Evolutionary conservation across 1,284 basidiomycete genomes (phyloP), one percentile per base, ranked within the genome.

Genomic region (Ustilago tritici): DNA sequence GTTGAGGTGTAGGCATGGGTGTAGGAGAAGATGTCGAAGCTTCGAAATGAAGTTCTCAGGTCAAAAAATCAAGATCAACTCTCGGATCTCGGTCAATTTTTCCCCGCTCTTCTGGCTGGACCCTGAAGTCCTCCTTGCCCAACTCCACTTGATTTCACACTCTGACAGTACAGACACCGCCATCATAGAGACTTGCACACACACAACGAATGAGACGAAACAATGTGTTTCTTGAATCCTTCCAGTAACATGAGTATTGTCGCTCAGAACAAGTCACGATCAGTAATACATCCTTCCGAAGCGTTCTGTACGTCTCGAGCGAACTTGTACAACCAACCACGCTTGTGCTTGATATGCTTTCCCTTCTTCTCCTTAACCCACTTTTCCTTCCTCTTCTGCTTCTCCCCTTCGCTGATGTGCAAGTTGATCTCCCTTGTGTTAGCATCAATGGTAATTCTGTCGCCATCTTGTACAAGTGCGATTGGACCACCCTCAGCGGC

Each of bases 401-500:
- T 57, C 59, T 70, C 76, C 4, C 58, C 72, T 0, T 47, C 56
- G 34, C 56, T 61, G 56, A 82, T 58, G 50, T 79, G 70, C 15
- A 82, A 50, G 32, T 70, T 80, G 61, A 82, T 82, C 55, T 78
- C 57, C n/a, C 56, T 52, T 12, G 72, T 66, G 8, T 38, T 43
- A 12, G 83, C 80, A 83, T 95, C 93, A 67, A 95, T 92, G 46
- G 91, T 90, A 81, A 95, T 93, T 63, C 90, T 88, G 86, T 97
- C 95, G 1, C 95, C 95, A 82, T 96, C 94, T 73, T 90, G 87
- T 6, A 97, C 92, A 28, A 97, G 90, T 11, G 93, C 95, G 83
- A 97, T 96, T 7, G 94, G 93, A 2, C 95, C 95, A 43, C 95
- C 95, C 35, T 92, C 91, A 82, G 93, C 93, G 7, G 94, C 94